Conservation (phyloP, 805 yeast species). For the Cyberlindnera samutprakarnensis region DNA sequence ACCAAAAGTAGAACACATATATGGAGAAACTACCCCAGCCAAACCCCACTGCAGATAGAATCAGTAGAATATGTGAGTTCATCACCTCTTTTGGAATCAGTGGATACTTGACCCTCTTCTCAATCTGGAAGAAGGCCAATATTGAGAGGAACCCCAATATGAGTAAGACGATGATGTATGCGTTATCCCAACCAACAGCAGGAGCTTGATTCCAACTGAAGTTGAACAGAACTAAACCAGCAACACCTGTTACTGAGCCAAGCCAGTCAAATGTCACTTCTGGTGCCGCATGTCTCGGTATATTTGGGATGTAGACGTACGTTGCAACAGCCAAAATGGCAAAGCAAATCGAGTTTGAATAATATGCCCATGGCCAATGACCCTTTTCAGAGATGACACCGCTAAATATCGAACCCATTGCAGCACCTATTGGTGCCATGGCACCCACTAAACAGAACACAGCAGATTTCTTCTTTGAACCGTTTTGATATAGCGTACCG, state of each 20-base stretch:
- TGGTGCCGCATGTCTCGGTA: constrained; percentile 13
- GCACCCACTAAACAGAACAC: constrained; percentile 51
- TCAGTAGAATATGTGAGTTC: constrained; percentile 36
- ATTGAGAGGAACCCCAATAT: constrained; percentile 41
- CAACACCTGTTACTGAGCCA: constrained; percentile 51
- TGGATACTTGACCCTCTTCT: constrained; percentile 39
- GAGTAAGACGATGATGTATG: constrained; percentile 51
- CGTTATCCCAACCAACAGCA: constrained; percentile 53
- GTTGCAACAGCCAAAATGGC: constrained; percentile 24
- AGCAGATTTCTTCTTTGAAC: constrained; percentile 40
- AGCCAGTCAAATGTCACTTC: constrained; percentile 35
- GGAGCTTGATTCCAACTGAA: constrained; percentile 76
- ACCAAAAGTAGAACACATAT: constrained; percentile 60
- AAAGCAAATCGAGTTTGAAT: constrained; percentile 31
- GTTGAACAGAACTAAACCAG: constrained; percentile 55
- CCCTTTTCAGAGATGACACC: constrained; percentile 37
- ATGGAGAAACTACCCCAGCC: constrained; percentile 81
- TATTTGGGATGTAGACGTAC: constrained; percentile 27
- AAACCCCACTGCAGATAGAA: constrained; percentile 41
- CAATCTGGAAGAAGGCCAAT: constrained; percentile 40
- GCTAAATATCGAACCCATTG: constrained; percentile 43
- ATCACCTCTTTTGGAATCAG: constrained; percentile 45
- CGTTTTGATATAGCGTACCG: constrained; percentile 38
- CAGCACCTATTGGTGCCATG: constrained; percentile 55
- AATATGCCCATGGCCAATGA: constrained; percentile 47